These are phyloP conservation scores for Comarum palustre DNA, from an alignment of 306 rosid species.

Conservation along the genomic window DNA sequence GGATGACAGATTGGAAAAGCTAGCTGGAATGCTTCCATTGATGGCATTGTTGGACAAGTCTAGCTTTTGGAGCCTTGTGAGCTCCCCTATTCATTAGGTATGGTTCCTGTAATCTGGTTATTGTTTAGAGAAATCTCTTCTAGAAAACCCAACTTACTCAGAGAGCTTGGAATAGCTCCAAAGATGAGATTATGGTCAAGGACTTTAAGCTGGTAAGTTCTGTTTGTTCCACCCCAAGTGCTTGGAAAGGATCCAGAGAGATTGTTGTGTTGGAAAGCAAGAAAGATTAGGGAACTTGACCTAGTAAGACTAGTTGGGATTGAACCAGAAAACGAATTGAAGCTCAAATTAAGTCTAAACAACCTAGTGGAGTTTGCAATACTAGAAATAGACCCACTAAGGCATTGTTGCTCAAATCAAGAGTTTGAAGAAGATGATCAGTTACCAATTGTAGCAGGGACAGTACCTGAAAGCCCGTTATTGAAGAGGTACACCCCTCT, in stretches of 20 bases:
- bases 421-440: conserved; percentile 70
- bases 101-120: conserved; percentile 55
- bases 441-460: conserved; percentile 74
- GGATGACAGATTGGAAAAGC: conserved; percentile 59
- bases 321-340: conserved; percentile 70
- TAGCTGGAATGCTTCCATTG: conserved; percentile 66
- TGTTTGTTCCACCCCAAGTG: conserved; percentile 47
- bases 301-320: conserved; percentile 54
- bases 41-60: conserved; percentile 74
- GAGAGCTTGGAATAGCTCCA: conserved; percentile 59
- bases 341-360: conserved; percentile 70
- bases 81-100: conserved; percentile 65
- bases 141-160: conserved; percentile 52
- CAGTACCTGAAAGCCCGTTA: conserved; percentile 74
- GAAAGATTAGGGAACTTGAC: conserved; percentile 52
- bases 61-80: conserved; percentile 56
- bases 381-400: conserved; percentile 64
- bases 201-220: conserved; percentile 40
- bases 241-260: conserved; percentile 66
- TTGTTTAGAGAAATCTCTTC: conserved; percentile 57
- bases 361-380: conserved; percentile 63
- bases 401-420: conserved; percentile 78
- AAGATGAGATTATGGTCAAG: conserved; percentile 63
- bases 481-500: conserved; percentile 94
- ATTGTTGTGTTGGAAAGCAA: conserved; percentile 70